Base-by-base conservation (phyloP, 257 asterid genomes). In the Paulownia fortunei region DNA sequence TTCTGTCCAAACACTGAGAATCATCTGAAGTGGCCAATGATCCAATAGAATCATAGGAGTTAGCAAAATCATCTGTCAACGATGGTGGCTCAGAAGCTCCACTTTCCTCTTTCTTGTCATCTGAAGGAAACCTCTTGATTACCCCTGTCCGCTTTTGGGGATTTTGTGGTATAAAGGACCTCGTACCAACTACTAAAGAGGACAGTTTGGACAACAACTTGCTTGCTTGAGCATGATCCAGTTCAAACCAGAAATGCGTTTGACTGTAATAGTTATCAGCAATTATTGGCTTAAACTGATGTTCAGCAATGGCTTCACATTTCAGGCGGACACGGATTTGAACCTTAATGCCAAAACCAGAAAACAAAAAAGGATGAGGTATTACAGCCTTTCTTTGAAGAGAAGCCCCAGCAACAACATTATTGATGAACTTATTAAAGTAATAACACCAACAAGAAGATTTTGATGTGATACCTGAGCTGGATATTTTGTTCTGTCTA, bases 211-310 rank as follows among this genome's bases (percentile, higher is more conserved):
- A 77, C 12, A 78, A 70, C 79, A 91, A 72, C 59, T 84, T 89
- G 77, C 78, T 81, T 27, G 93, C 72, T 86, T 90, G 96, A 79
- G 80, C 47, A 70, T 87, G 91, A 78, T 91, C 97, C 79, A 91
- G 81, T 81, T 91, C 94, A 81, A 89, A 89, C 85, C 86, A 84
- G 90, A 91, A 91, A 76, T 81, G 88, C 60, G 5, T 37, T 24
- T 75, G 77, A 49, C 21, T 46, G 79, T 66, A 84, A 81, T 91
- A 91, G 76, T 91, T 91, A 83, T 87, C 94, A 49, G 46, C 4
- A 59, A 91, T 86, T 56, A 89, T 78, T 46, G 92, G 87, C 83
- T 87, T 87, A 76, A 91, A 91, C 55, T 82, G 87, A 37, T 42
- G 54, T 82, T 91, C 94, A 58, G 21, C 11, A 76, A 88, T 79